phyloP scores from a whole-genome alignment of 495 filamentous ascomycete genomes.

The Podospora conica region DNA sequence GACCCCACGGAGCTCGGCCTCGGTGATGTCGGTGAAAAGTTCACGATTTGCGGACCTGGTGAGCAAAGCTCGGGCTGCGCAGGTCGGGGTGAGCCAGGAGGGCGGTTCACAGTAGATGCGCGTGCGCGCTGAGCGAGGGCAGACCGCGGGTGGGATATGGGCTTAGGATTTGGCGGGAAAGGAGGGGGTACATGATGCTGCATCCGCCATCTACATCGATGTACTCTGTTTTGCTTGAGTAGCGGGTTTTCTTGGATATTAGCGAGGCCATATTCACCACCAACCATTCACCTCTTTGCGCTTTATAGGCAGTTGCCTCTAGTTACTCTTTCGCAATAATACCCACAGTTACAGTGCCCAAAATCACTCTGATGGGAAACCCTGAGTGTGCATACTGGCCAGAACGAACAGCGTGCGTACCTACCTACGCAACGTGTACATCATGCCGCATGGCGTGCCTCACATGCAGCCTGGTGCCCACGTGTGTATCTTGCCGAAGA shows the following conservation, averaged over 20 bases:
- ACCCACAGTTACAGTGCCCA: too few relatives aligned
- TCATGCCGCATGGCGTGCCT: not conserved
- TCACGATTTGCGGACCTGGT: constrained; percentile 19
- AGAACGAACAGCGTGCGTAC: not conserved
- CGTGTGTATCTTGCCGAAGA: not conserved
- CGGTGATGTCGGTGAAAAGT: not conserved
- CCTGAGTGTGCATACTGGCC: not conserved
- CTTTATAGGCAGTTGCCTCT: not conserved
- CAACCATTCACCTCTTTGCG: not conserved
- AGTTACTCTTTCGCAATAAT: not conserved
- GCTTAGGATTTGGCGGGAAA: not conserved
- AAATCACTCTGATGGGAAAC: too few relatives aligned
- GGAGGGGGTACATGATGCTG: not conserved
- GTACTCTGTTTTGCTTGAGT: not conserved
- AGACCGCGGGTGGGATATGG: not conserved
- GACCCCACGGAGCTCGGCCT: not conserved
- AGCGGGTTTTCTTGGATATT: not conserved
- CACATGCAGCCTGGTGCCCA: not conserved
- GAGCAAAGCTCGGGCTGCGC: not conserved
- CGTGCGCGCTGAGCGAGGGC: not conserved
- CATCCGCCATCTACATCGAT: not conserved
- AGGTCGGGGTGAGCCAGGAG: not conserved
- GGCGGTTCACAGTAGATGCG: not conserved
- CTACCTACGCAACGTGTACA: not conserved
- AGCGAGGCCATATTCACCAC: too few relatives aligned